These are phyloP conservation scores for Pestalotiopsis sp. DNA, from an alignment of 2,329 filamentous ascomycete species.

Conservation along the genomic window DNA sequence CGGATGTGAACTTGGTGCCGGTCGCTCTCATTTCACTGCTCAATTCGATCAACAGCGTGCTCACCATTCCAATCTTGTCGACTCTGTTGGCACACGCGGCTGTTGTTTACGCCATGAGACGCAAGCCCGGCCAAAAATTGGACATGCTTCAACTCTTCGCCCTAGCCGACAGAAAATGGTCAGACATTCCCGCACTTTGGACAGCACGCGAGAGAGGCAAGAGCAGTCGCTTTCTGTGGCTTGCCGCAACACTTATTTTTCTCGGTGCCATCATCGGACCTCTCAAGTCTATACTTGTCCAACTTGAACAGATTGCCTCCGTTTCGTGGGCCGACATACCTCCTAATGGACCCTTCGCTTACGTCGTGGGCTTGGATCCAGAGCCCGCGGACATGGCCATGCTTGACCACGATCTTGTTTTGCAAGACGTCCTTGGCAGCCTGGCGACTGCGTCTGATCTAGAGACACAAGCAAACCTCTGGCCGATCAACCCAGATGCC, in stretches of 20 bases:
- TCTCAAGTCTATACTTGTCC: conserved; percentile 17
- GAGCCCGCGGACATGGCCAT: conserved; percentile 20
- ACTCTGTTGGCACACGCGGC: conserved; percentile 20
- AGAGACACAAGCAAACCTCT: conserved; percentile 17
- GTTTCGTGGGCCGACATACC: conserved; percentile 17
- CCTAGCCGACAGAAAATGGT: conserved; percentile 24
- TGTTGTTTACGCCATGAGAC: conserved; percentile 22
- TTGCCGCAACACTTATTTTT: conserved; percentile 15
- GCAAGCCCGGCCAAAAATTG: conserved; percentile 16
- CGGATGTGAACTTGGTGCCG: conserved; percentile 12
- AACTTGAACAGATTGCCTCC: conserved; percentile 13
- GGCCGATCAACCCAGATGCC: conserved; percentile 16
- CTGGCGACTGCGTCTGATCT: conserved; percentile 16
- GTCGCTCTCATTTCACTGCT: conserved; percentile 16
- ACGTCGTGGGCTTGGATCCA: conserved; percentile 16
- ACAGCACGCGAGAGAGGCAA: conserved; percentile 6
- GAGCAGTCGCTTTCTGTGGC: conserved; percentile 17
- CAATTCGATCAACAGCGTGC: conserved; percentile 17
- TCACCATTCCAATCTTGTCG: conserved; percentile 21
- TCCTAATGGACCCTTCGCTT: background rate
- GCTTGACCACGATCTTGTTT: conserved; percentile 16
- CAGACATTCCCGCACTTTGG: conserved; percentile 15
- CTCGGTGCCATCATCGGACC: conserved; percentile 17
- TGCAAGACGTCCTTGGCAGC: conserved; percentile 18
- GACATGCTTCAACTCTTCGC: conserved; percentile 23